These are phyloP conservation scores for Inga leiocalycina DNA, from an alignment of 306 rosid species.

Conservation along the genomic window DNA sequence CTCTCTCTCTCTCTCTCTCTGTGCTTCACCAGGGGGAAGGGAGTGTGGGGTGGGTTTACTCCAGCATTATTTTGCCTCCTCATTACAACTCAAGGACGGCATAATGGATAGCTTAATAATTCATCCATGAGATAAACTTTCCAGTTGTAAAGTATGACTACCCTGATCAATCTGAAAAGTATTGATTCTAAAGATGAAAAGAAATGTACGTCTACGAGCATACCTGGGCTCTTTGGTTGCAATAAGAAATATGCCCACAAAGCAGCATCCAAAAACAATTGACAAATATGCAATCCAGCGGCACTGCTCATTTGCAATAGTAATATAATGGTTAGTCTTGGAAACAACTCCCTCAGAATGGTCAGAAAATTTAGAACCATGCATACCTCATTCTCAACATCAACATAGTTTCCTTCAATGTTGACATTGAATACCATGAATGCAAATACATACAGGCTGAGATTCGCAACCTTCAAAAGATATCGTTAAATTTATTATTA, in stretches of 20 bases:
- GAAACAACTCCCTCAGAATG: slow-evolving; percentile 18
- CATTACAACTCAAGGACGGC: background rate
- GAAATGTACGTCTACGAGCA: slow-evolving; percentile 31
- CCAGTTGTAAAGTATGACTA: background rate
- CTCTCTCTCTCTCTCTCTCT: no score
- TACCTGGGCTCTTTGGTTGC: slow-evolving; percentile 94
- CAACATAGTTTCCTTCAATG: slow-evolving; percentile 45
- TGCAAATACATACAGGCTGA: slow-evolving; percentile 80
- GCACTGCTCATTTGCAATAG: slow-evolving; percentile 61
- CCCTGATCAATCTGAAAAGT: background rate
- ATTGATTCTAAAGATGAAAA: background rate
- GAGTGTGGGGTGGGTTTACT: background rate
- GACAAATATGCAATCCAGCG: slow-evolving; percentile 94
- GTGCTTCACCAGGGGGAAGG: background rate
- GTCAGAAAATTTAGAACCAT: slow-evolving; percentile 14
- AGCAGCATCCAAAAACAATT: slow-evolving; percentile 88
- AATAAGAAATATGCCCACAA: slow-evolving; percentile 69
- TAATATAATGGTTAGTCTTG: slow-evolving; percentile 27
- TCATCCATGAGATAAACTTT: background rate
- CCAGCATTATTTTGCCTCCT: background rate
- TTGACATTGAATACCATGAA: slow-evolving; percentile 60
- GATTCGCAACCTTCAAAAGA: slow-evolving; percentile 80
- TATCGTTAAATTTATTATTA: slow-evolving; percentile 8
- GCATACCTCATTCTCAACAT: slow-evolving; percentile 76
- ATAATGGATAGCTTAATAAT: slow-evolving; percentile 1